Evolutionary conservation across 768 basidiomycete species (phyloP).

Genomic region (Phlegmacium glaucopus): DNA sequence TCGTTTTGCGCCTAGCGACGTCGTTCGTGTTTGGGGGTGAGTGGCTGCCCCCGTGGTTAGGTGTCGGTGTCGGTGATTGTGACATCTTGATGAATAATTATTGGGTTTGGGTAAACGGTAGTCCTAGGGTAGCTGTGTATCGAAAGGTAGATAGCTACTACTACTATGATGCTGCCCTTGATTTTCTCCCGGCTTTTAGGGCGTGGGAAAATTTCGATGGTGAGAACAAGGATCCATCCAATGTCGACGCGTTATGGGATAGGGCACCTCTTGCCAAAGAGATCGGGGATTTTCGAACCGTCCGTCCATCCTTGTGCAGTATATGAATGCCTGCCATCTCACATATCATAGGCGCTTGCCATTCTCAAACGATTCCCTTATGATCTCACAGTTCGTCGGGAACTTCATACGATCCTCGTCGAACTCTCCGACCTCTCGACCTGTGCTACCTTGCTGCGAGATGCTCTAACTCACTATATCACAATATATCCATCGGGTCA

Average conservation of each 20-base stretch:
- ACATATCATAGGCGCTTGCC: constrained; percentile 46
- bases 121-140: no score
- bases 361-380: constrained; percentile 78
- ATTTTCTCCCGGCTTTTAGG: no score
- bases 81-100: no score
- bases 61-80: no score
- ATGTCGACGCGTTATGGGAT: constrained; percentile 88
- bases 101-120: no score
- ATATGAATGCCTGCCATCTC: not conserved
- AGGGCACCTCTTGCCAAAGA: constrained; percentile 79
- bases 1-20: no score
- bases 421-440: constrained; percentile 64
- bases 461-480: constrained; percentile 72
- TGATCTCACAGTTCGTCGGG: constrained; percentile 73
- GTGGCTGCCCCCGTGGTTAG: no score
- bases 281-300: constrained; percentile 65
- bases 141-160: no score
- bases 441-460: constrained; percentile 66
- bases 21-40: no score
- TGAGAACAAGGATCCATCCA: constrained; percentile 77
- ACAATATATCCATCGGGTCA: constrained; percentile 41
- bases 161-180: no score
- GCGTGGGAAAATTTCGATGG: no score
- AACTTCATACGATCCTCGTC: constrained; percentile 74
- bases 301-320: constrained; percentile 25